Conservation (phyloP, 176 grass and related monocot species). For the Poa pratensis region DNA sequence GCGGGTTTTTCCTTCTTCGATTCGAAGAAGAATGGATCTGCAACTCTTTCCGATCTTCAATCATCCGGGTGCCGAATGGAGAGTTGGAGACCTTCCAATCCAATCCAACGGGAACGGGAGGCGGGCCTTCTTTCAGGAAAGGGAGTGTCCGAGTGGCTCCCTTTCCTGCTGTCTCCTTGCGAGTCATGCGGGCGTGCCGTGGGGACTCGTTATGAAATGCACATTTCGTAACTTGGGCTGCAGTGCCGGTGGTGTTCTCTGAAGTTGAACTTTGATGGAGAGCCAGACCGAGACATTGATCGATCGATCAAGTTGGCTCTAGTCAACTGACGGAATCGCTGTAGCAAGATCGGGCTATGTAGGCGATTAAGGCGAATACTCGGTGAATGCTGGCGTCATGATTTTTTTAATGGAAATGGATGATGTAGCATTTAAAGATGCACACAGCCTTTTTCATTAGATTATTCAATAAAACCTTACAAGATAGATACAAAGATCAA, state of each 20-base stretch:
- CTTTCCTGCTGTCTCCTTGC: conserved; percentile 16
- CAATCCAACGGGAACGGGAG: no score
- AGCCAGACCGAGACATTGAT: background rate
- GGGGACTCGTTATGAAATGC: background rate
- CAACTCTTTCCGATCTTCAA: background rate
- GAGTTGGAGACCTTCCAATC: no score
- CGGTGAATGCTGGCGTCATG: background rate
- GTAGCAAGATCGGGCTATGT: conserved; percentile 42
- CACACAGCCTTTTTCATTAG: no score
- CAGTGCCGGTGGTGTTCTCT: background rate
- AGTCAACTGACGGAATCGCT: background rate
- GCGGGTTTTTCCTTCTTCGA: background rate
- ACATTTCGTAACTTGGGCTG: background rate
- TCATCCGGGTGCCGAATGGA: no score
- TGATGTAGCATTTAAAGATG: no score
- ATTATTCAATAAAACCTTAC: no score
- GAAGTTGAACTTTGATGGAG: conserved; percentile 24
- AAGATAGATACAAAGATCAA: no score
- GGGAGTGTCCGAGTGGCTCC: no score
- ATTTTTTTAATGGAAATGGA: background rate
- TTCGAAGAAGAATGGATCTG: background rate
- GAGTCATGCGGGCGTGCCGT: background rate
- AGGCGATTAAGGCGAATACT: background rate
- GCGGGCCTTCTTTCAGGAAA: no score
- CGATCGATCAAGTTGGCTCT: conserved; percentile 10